phyloP scores from a whole-genome alignment of 2,329 filamentous ascomycete species.

The Cladorrhinum sp. region DNA sequence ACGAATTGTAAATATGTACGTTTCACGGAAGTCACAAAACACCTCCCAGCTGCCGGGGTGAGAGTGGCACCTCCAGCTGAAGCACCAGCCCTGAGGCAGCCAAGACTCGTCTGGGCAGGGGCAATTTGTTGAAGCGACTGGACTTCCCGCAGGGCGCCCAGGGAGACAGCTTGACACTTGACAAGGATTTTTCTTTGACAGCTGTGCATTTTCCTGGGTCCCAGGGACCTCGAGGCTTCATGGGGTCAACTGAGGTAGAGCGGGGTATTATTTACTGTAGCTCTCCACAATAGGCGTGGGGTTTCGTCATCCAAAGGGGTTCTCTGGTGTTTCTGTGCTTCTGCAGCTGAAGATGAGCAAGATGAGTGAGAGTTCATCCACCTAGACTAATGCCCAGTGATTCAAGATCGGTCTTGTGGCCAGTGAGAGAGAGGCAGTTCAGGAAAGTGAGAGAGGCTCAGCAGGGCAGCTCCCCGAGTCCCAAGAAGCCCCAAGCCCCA shows the following conservation, averaged over 20 bases:
- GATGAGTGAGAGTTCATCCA: neutral
- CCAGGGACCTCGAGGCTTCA: neutral
- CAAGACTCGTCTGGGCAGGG: conserved; percentile 1
- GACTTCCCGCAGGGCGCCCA: neutral
- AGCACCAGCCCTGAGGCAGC: neutral
- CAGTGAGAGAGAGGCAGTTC: neutral
- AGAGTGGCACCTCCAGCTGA: neutral
- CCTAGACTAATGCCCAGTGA: neutral
- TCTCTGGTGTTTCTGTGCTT: neutral
- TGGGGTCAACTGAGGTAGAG: neutral
- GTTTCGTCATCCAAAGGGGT: neutral
- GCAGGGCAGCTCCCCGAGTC: neutral
- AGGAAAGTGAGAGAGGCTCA: neutral
- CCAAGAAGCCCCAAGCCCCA: neutral
- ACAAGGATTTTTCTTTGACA: neutral
- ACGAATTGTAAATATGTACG: conserved; percentile 5
- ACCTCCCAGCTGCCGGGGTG: neutral
- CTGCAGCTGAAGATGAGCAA: neutral
- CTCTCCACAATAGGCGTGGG: neutral
- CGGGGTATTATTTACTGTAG: neutral
- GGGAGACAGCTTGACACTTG: neutral
- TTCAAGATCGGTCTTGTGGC: neutral
- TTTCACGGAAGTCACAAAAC: neutral
- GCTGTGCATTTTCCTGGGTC: neutral
- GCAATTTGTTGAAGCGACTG: neutral